Evolutionary conservation across 2,329 filamentous ascomycete species (phyloP).

Genomic region (Alternaria dauci): DNA sequence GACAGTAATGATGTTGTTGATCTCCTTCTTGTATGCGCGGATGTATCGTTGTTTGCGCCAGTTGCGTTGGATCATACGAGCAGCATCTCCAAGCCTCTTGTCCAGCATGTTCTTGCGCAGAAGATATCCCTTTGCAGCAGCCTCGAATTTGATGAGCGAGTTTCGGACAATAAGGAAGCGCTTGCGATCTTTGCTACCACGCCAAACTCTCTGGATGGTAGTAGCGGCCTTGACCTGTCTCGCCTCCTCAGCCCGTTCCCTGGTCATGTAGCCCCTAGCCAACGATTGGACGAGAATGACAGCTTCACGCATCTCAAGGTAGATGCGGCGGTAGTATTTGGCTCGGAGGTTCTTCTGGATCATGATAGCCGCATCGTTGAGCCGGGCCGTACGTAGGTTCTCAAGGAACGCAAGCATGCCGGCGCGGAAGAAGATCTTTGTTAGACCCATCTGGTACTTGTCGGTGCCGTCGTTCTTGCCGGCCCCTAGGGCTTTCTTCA

Average conservation of each 20-base stretch:
- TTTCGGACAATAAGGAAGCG: conserved; percentile 78
- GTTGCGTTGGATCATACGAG: conserved; percentile 84
- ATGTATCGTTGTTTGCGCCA: conserved; percentile 85
- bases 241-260: conserved; percentile 79
- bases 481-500: conserved; percentile 80
- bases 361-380: conserved; percentile 95
- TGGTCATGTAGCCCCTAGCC: conserved; percentile 78
- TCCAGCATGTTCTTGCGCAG: conserved; percentile 92
- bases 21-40: conserved; percentile 84
- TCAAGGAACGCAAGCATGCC: conserved; percentile 99
- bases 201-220: conserved; percentile 94
- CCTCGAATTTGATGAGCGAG: conserved; percentile 88
- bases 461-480: conserved; percentile 74
- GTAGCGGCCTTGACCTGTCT: conserved; percentile 87
- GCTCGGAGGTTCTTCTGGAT: conserved; percentile 98
- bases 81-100: conserved; percentile 90
- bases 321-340: conserved; percentile 93
- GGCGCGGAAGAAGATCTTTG: conserved; percentile 99
- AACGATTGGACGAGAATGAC: conserved; percentile 83
- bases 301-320: conserved; percentile 83
- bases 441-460: conserved; percentile 97
- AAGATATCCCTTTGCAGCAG: conserved; percentile 89
- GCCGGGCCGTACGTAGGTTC: conserved; percentile 85
- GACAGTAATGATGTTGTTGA: conserved; percentile 85
- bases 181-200: conserved; percentile 88